Conservation (phyloP, 371 early-diverging fungal species). For the Syncephalastrum contaminatum region DNA sequence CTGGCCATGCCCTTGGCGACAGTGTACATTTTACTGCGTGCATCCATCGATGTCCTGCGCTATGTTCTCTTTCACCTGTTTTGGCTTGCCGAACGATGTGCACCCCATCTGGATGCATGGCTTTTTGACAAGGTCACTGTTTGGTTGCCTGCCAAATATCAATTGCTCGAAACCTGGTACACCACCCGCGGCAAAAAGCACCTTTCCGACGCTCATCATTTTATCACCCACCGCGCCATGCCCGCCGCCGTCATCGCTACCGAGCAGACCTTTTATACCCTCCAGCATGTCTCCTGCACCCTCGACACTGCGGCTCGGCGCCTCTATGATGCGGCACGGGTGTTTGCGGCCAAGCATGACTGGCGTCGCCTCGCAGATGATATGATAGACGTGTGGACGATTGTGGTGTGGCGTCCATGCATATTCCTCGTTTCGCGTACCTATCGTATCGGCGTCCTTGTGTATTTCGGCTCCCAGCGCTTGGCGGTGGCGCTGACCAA, state of each 20-base stretch:
- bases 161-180: slow-evolving; percentile 27
- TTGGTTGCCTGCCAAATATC: slow-evolving; percentile 18
- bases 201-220: neutral
- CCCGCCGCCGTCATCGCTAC: slow-evolving; percentile 7
- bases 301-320: neutral
- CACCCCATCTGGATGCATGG: slow-evolving; percentile 39
- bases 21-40: slow-evolving; percentile 25
- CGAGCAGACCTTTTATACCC: slow-evolving; percentile 3
- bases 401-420: slow-evolving; percentile 16
- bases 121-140: slow-evolving; percentile 33
- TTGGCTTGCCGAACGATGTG: slow-evolving; percentile 23
- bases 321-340: neutral
- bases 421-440: slow-evolving; percentile 9
- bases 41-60: slow-evolving; percentile 16
- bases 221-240: slow-evolving; percentile 4
- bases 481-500: too few species aligned
- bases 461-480: slow-evolving; percentile 14
- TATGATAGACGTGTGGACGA: slow-evolving; percentile 12
- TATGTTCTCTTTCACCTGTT: slow-evolving; percentile 19
- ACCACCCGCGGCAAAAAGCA: slow-evolving; percentile 13
- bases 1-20: slow-evolving; percentile 33
- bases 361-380: slow-evolving; percentile 27
- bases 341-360: slow-evolving; percentile 23
- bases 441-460: slow-evolving; percentile 9
- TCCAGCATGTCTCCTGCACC: neutral